Percentiles rank a stretch among this genome's conserved stretches.
These are phyloP conservation scores for Diaporthe nobilis DNA, from an alignment of 2,329 filamentous ascomycete species.

Conservation along the genomic window DNA sequence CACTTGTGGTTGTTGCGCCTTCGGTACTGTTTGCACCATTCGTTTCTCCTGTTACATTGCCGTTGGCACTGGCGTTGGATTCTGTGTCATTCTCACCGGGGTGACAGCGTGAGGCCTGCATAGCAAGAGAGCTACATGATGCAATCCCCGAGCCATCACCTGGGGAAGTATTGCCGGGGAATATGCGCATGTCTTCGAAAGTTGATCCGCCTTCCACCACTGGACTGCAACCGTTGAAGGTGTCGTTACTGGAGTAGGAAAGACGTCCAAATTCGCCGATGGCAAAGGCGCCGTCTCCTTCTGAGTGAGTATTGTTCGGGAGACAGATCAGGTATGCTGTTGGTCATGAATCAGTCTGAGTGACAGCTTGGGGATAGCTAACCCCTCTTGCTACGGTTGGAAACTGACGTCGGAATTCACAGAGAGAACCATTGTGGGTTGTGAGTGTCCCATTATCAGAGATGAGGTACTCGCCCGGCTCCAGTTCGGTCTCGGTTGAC, in stretches of 20 bases:
- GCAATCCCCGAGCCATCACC: neutral
- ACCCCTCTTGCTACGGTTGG: neutral
- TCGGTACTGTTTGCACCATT: neutral
- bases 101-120: conserved; percentile 15
- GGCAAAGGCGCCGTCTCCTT: neutral
- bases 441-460: neutral
- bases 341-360: neutral
- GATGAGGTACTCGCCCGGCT: neutral
- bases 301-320: neutral
- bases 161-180: neutral
- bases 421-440: neutral
- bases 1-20: neutral
- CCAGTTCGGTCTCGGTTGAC: neutral
- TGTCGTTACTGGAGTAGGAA: neutral
- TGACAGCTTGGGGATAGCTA: neutral
- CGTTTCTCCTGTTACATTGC: neutral
- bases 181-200: neutral
- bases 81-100: neutral
- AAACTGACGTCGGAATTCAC: conserved; percentile 6
- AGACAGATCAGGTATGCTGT: neutral
- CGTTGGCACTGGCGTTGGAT: neutral
- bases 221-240: neutral
- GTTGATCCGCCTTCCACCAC: neutral
- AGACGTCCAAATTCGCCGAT: neutral
- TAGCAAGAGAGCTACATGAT: neutral